Evolutionary conservation across 2,329 filamentous ascomycete genomes (phyloP), one percentile per base, ranked within the genome.

Genomic region (Trichoderma sp.): DNA sequence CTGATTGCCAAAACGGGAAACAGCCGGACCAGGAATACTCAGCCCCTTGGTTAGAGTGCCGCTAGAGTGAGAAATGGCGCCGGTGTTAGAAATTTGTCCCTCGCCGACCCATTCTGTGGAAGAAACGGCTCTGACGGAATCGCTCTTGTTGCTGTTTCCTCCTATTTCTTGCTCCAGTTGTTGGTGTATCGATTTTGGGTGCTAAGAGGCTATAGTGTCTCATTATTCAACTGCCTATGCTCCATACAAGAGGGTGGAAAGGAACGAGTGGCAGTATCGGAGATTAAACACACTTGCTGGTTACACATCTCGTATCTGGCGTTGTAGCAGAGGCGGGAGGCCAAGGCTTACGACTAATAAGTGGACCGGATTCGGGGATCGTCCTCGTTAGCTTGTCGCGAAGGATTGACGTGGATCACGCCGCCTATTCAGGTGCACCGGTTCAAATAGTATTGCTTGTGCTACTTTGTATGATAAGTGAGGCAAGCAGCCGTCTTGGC

Each of bases 1-100:
- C n/a, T 32, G 50, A 64, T 64, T 54, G 50, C 50, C 61, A 52
- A 64, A 25, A 34, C 48, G 5, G 50, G 61, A 17, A 64, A 64
- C 61, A 22, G 60, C 60, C 60, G 59, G 34, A 25, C 59, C 59
- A 37, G 48, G 60, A 39, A 29, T 32, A 25, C 45, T 53, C 48
- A 54, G 50, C 61, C 61, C 61, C 50, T 54, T 54, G 35, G 34
- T 37, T 39, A 12, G 15, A 12, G 17, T 34, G 58, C 58, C n/a
- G 35, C 39, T 42, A 56, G 42, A 37, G 12, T 17, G 50, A 39
- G 34, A 53, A 45, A 17, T 32, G 35, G 61, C 61, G 61, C 61
- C 61, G 61, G 35, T 37, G 61, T 64, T 19, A 42, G 35, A 64
- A 56, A 35, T 53, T 39, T 12, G 32, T 37, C 48, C 22, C 2